Percentiles rank a stretch among this genome's conserved stretches.
Evolutionary conservation across 495 filamentous ascomycete species (phyloP).

Genomic region (Penicillium paxilli): DNA sequence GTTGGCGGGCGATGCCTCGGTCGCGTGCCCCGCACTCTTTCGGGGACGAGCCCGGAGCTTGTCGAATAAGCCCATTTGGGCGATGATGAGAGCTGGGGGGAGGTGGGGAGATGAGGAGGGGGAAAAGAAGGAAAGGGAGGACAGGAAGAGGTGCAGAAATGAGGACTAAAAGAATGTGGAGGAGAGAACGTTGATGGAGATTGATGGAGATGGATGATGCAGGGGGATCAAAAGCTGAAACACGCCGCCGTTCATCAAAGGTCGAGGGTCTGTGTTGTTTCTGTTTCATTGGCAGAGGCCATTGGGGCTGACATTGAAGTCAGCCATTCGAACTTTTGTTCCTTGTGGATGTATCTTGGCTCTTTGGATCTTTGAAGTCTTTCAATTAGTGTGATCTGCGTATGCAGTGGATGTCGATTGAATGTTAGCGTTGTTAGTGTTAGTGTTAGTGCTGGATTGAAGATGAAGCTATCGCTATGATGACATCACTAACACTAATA

Average conservation of each 20-base stretch:
- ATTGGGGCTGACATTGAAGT: neutral
- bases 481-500: neutral
- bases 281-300: no score
- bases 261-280: neutral
- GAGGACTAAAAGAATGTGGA: neutral
- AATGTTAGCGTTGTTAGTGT: no score
- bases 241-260: constrained; percentile 5
- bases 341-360: no score
- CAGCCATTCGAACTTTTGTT: no score
- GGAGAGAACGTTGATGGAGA: no score
- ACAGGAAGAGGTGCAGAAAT: constrained; percentile 4
- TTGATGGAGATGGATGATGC: no score
- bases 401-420: neutral
- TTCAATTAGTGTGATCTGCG: no score
- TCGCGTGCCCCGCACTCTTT: constrained; percentile 32
- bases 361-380: no score
- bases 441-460: no score
- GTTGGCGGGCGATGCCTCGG: constrained; percentile 24
- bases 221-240: constrained; percentile 20
- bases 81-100: neutral
- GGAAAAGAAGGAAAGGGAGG: neutral
- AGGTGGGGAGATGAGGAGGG: constrained; percentile 1
- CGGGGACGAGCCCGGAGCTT: constrained; percentile 36
- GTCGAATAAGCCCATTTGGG: constrained; percentile 40
- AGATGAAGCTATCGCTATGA: neutral